Percentiles rank a stretch among this genome's conserved stretches.
Conservation (phyloP, 2,329 filamentous ascomycete genomes). For the Ophiostoma montium region DNA sequence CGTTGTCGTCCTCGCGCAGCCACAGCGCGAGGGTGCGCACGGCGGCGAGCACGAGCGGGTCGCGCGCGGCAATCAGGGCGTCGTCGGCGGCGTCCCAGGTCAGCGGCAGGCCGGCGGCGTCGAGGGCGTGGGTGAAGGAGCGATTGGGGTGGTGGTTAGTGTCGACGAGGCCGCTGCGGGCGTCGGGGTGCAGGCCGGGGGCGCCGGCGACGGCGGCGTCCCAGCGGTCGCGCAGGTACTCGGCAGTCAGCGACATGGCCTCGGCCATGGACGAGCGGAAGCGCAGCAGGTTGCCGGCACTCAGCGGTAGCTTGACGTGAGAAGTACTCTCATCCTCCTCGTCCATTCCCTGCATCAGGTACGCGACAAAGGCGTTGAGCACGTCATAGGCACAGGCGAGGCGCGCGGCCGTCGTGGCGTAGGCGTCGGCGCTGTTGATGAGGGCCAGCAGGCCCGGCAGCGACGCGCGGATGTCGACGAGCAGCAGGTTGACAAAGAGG, state of each 20-base stretch:
- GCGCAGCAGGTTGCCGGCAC: constrained; percentile 45
- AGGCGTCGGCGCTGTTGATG: constrained; percentile 38
- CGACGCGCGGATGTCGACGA: constrained; percentile 51
- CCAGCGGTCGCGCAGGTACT: constrained; percentile 57
- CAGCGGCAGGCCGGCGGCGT: constrained; percentile 27
- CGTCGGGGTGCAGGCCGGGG: constrained; percentile 44
- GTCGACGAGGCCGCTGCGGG: constrained; percentile 23
- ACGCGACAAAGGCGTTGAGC: constrained; percentile 45
- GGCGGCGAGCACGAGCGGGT: constrained; percentile 45
- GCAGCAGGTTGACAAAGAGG: constrained; percentile 47
- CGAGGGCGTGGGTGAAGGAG: not conserved
- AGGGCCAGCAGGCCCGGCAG: constrained; percentile 44
- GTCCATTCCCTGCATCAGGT: constrained; percentile 37
- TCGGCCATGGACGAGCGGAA: constrained; percentile 47
- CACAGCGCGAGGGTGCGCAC: constrained; percentile 47
- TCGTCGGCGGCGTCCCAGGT: constrained; percentile 44
- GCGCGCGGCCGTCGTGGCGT: constrained; percentile 35
- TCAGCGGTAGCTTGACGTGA: constrained; percentile 16
- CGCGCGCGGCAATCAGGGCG: constrained; percentile 31
- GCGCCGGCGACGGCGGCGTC: constrained; percentile 50
- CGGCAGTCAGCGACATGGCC: constrained; percentile 46
- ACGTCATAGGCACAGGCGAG: constrained; percentile 49
- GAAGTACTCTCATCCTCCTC: not conserved
- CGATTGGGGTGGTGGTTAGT: not conserved
- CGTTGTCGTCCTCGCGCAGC: constrained; percentile 55